These are phyloP conservation scores for Austroboletus novae-zelandiae DNA, from an alignment of 1,284 basidiomycete species.

Conservation along the genomic window DNA sequence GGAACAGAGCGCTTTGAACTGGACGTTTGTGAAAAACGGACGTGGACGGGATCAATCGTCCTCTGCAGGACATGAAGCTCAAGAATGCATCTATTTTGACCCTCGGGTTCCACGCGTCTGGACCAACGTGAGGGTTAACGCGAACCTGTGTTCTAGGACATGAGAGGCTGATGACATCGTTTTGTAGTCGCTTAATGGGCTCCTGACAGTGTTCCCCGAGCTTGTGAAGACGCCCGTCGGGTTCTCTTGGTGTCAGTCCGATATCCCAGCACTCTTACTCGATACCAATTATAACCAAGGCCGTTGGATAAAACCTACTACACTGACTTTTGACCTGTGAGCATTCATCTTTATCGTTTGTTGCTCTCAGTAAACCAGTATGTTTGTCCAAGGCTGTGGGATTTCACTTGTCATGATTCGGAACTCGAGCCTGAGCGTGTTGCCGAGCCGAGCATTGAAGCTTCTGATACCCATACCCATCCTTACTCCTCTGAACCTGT, in stretches of 20 bases:
- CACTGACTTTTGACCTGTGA: constrained; percentile 24
- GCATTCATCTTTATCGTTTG: not conserved
- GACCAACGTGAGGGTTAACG: constrained; percentile 24
- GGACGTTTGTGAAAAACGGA: constrained; percentile 18
- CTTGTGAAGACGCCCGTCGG: constrained; percentile 18
- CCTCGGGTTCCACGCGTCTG: constrained; percentile 21
- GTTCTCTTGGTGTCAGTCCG: constrained; percentile 30
- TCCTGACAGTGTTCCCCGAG: constrained; percentile 23
- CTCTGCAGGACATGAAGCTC: not conserved
- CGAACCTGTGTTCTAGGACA: not conserved
- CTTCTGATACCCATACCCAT: not conserved
- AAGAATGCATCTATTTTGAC: not conserved
- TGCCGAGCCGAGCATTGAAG: not conserved
- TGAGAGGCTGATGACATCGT: constrained; percentile 10
- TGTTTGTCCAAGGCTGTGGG: constrained; percentile 21
- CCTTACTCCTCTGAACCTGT: not conserved
- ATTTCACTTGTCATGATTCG: constrained; percentile 21
- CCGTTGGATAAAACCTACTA: constrained; percentile 20
- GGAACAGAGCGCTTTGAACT: constrained; percentile 1
- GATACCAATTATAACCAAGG: constrained; percentile 8
- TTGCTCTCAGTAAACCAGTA: not conserved
- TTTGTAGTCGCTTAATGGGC: constrained; percentile 21
- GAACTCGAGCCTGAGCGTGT: constrained; percentile 18
- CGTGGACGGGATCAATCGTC: not conserved
- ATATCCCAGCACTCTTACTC: constrained; percentile 27